phyloP scores from a whole-genome alignment of 352 stramenopile genomes.

The Phytophthora aleatoria region DNA sequence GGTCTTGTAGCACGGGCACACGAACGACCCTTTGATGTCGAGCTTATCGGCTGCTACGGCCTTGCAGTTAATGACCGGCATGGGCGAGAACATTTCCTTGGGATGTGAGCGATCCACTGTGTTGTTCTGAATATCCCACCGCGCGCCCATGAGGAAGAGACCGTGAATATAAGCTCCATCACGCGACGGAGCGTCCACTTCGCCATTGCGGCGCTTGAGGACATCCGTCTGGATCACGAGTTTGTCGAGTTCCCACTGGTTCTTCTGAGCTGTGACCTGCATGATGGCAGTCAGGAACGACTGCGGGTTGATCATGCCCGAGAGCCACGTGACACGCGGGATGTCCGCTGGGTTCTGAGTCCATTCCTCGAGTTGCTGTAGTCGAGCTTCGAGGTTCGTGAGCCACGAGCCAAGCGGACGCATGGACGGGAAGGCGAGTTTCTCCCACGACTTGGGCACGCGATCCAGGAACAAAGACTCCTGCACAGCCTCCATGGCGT shows the following conservation, averaged over 20 bases:
- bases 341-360: constrained; percentile 96
- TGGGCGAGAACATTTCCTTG: constrained; percentile 98
- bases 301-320: constrained; percentile 95
- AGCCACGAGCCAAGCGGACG: constrained; percentile 93
- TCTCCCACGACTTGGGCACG: constrained; percentile 94
- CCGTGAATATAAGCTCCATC: constrained; percentile 97
- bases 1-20: constrained; percentile 98
- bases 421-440: constrained; percentile 94
- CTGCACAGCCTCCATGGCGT: constrained; percentile 96
- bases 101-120: constrained; percentile 95
- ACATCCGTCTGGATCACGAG: constrained; percentile 97
- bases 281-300: constrained; percentile 98
- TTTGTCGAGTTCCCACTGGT: constrained; percentile 97
- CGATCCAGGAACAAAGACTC: constrained; percentile 94
- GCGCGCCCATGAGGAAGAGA: constrained; percentile 95
- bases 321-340: constrained; percentile 96
- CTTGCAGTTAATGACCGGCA: constrained; percentile 98
- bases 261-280: constrained; percentile 97
- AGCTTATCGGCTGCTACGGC: constrained; percentile 95
- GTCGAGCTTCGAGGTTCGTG: constrained; percentile 91
- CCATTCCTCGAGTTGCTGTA: constrained; percentile 97
- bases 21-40: constrained; percentile 94
- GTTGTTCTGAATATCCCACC: constrained; percentile 92
- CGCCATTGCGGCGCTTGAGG: constrained; percentile 92
- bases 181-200: constrained; percentile 88